Conservation (phyloP, 345 rosid genomes). For the Kandelia obovata region DNA sequence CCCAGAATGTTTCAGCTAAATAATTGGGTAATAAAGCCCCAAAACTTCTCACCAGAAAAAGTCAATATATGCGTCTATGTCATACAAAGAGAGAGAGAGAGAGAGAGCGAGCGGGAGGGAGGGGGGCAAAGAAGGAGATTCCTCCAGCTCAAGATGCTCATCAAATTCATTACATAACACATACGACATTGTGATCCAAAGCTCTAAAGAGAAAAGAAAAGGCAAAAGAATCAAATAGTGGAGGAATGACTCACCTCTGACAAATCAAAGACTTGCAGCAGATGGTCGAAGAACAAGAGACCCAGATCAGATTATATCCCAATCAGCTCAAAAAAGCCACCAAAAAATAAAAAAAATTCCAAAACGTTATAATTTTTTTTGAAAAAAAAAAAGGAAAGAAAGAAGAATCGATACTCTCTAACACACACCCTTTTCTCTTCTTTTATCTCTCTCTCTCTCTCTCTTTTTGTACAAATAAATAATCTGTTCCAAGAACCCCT, state of each 20-base stretch:
- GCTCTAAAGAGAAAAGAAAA: slow-evolving; percentile 16
- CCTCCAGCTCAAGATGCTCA: slow-evolving; percentile 37
- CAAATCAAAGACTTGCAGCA: slow-evolving; percentile 25
- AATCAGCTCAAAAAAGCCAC: slow-evolving; percentile 31
- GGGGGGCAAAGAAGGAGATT: slow-evolving; percentile 20
- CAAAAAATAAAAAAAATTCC: neutral
- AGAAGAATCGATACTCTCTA: slow-evolving; percentile 16
- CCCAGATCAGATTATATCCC: slow-evolving; percentile 60
- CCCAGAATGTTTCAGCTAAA: slow-evolving; percentile 25
- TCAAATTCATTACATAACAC: slow-evolving; percentile 31
- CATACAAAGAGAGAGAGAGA: neutral
- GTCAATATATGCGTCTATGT: slow-evolving; percentile 5
- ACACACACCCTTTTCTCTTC: slow-evolving; percentile 13
- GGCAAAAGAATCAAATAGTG: slow-evolving; percentile 28
- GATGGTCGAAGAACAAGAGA: slow-evolving; percentile 32
- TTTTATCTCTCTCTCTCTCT: slow-evolving; percentile 5
- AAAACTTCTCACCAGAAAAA: slow-evolving; percentile 12
- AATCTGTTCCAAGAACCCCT: slow-evolving; percentile 15
- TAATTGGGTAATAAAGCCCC: slow-evolving; percentile 15
- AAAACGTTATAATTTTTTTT: too few species aligned
- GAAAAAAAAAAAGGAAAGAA: neutral
- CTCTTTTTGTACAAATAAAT: slow-evolving; percentile 11
- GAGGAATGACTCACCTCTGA: slow-evolving; percentile 44
- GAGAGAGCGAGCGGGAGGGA: slow-evolving; percentile 5
- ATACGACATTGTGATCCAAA: slow-evolving; percentile 22